Evolutionary conservation across 768 basidiomycete genomes (phyloP), one percentile per base, ranked within the genome.

Genomic region (Kwoniella dejecticola): DNA sequence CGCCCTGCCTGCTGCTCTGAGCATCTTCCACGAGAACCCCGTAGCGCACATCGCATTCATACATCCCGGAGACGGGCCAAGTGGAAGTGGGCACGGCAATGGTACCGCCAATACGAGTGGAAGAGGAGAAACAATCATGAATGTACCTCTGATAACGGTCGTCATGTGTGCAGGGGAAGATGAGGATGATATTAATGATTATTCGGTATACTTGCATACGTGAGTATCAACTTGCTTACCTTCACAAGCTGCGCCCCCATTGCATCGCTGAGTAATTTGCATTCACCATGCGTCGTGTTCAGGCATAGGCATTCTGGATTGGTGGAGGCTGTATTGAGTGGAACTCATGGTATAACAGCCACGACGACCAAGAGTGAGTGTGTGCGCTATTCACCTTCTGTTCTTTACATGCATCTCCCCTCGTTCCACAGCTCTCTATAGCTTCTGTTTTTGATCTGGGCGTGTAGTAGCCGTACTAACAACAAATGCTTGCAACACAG

Each of bases 191-290:
- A 42, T 60, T 27, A 52, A 57, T 41, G 27, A 52, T 29, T 65
- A 57, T 27, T 31, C 47, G 19, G 59, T 65, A 19, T 65, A 65
- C 40, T 48, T 65, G 3, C 64, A 65, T 52, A 54, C 64, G 64
- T 65, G 47, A 56, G 23, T 42, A 8, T 13, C 41, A n/a, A 6
- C 11, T 42, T n/a, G n/a, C n/a, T n/a, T n/a, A n/a, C n/a, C n/a
- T n/a, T n/a, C n/a, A n/a, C n/a, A n/a, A n/a, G n/a, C n/a, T n/a
- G n/a, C n/a, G n/a, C n/a, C n/a, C n/a, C n/a, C n/a, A n/a, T n/a
- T n/a, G n/a, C n/a, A n/a, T n/a, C n/a, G n/a, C n/a, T n/a, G n/a
- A n/a, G n/a, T 26, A 23, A 49, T 23, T 19, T 31, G 36, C 21
- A 11, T 38, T 4, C 6, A 5, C 2, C 13, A 7, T 7, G 15